A percentile compares a stretch with the other conserved stretches of the same genome.
These are phyloP conservation scores for Apiospora sp. DNA, from an alignment of 2,329 filamentous ascomycete genomes.

Conservation along the genomic window DNA sequence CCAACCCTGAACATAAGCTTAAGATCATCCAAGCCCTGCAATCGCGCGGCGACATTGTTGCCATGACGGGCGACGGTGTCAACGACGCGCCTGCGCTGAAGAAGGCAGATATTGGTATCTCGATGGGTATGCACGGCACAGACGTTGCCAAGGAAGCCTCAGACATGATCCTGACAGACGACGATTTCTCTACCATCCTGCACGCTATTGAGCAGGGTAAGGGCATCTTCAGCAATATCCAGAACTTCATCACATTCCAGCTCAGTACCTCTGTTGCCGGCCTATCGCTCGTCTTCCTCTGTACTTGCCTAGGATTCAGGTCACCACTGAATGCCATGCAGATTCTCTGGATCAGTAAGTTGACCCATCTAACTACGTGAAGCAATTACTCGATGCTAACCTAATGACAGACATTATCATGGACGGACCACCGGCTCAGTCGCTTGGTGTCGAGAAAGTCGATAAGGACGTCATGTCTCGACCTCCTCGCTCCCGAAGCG, in stretches of 20 bases:
- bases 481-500: slow-evolving; percentile 83
- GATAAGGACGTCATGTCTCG: slow-evolving; percentile 94
- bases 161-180: slow-evolving; percentile 92
- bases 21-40: slow-evolving; percentile 95
- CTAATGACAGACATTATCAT: slow-evolving; percentile 86
- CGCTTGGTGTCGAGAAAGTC: slow-evolving; percentile 92
- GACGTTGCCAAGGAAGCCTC: slow-evolving; percentile 96
- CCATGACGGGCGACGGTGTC: slow-evolving; percentile 98
- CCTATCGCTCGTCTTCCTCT: slow-evolving; percentile 88
- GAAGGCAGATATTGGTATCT: slow-evolving; percentile 96
- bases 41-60: slow-evolving; percentile 92
- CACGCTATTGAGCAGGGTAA: slow-evolving; percentile 98
- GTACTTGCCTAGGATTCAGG: slow-evolving; percentile 90
- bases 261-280: slow-evolving; percentile 96
- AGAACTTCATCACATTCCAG: slow-evolving; percentile 99
- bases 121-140: slow-evolving; percentile 93
- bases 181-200: slow-evolving; percentile 91
- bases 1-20: slow-evolving; percentile 96
- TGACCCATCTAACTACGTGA: not conserved
- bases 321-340: slow-evolving; percentile 99
- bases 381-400: slow-evolving; percentile 18
- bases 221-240: slow-evolving; percentile 99
- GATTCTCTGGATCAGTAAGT: slow-evolving; percentile 98
- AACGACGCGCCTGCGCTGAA: slow-evolving; percentile 97
- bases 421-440: slow-evolving; percentile 98